A percentile compares a stretch with the other conserved stretches of the same genome.
phyloP scores from a whole-genome alignment of 179 eudicot genomes.

The Gypsophila paniculata region DNA sequence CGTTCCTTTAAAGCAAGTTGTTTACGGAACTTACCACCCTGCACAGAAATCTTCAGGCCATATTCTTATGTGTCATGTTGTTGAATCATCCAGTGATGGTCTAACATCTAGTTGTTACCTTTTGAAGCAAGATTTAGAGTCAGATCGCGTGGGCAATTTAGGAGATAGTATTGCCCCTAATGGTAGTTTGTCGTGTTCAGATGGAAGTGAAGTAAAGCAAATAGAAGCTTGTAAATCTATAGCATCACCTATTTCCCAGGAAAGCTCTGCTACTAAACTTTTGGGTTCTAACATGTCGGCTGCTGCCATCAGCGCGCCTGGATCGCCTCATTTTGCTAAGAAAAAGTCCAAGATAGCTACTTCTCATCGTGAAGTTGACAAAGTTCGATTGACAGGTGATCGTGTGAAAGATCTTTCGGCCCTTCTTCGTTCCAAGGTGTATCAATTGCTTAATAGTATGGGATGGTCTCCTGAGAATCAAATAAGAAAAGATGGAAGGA shows the following conservation, averaged over 20 bases:
- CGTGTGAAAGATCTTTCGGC: conserved; percentile 54
- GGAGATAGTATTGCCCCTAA: conserved; percentile 28
- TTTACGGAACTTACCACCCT: conserved; percentile 37
- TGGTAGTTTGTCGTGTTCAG: conserved; percentile 37
- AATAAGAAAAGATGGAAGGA: conserved; percentile 47
- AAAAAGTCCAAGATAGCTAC: conserved; percentile 38
- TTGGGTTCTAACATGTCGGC: conserved; percentile 36
- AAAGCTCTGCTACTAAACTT: conserved; percentile 66
- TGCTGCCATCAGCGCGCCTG: conserved; percentile 29
- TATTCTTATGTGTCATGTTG: conserved; percentile 56
- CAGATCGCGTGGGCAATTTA: conserved; percentile 26
- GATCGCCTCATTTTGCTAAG: conserved; percentile 26
- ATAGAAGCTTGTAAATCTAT: conserved; percentile 39
- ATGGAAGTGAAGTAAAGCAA: conserved; percentile 51
- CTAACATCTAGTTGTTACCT: conserved; percentile 61
- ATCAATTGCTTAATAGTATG: conserved; percentile 53
- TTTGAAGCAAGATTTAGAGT: conserved; percentile 41
- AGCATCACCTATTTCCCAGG: conserved; percentile 71
- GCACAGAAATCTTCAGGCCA: conserved; percentile 27
- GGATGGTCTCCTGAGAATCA: conserved; percentile 83
- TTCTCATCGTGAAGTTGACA: conserved; percentile 36
- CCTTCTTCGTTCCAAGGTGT: conserved; percentile 57
- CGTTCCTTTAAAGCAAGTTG: conserved; percentile 38
- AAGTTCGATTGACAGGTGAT: conserved; percentile 36
- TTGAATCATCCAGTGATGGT: conserved; percentile 65